Percentiles rank a stretch among this genome's conserved stretches.
These are phyloP conservation scores for Eucalyptus virginea DNA, from an alignment of 345 rosid species.

Conservation along the genomic window DNA sequence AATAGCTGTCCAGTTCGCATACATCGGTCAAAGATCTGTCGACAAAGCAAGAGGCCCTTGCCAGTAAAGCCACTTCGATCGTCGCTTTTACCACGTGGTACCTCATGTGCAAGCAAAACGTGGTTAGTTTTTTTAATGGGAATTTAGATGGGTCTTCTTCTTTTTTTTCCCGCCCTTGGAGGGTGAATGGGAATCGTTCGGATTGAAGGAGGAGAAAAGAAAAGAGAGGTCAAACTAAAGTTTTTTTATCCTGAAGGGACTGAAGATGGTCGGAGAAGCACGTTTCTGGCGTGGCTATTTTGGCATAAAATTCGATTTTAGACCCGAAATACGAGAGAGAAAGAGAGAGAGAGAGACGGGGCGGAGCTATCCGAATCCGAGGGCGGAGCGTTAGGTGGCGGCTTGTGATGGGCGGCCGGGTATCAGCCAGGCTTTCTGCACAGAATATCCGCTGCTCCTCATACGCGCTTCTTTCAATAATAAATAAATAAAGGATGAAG, in stretches of 20 bases:
- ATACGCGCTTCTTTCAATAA: not conserved
- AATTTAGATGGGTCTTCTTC: too few species aligned
- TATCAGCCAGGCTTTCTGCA: not conserved
- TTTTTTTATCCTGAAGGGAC: not conserved
- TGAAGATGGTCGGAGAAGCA: not conserved
- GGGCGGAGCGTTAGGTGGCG: not conserved
- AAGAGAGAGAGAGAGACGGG: not conserved
- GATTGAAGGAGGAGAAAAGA: not conserved
- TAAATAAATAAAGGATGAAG: not conserved
- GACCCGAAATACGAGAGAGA: not conserved
- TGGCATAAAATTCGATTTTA: not conserved
- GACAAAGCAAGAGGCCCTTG: not conserved
- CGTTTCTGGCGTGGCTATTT: not conserved
- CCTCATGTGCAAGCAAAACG: not conserved
- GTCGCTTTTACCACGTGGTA: not conserved
- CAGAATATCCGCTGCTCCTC: not conserved
- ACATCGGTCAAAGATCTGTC: not conserved
- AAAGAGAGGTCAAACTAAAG: not conserved
- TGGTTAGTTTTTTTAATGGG: not conserved
- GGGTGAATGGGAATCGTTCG: not conserved
- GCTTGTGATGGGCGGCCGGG: not conserved
- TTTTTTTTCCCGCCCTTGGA: accelerated
- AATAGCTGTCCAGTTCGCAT: not conserved
- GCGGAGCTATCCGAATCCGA: not conserved
- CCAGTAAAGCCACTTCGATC: not conserved